Conservation (phyloP, 257 asterid species). For the Petunia axillaris region DNA sequence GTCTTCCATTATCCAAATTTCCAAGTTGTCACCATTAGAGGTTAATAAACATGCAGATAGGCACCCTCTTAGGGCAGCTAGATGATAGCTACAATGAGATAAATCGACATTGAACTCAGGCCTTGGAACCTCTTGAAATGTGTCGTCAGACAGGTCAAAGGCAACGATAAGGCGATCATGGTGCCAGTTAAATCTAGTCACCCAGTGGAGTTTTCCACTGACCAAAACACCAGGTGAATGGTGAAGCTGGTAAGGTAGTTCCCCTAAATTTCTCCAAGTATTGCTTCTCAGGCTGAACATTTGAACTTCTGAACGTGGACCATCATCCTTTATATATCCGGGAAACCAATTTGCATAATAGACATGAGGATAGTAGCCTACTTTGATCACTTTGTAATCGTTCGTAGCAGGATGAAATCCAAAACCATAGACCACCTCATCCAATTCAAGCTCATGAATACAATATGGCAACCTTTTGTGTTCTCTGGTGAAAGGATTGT, state of each 20-base stretch:
- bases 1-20: constrained; percentile 41
- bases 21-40: not conserved
- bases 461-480: constrained; percentile 42
- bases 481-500: constrained; percentile 56
- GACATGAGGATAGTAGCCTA: constrained; percentile 24
- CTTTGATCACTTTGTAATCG: constrained; percentile 50
- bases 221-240: constrained; percentile 38
- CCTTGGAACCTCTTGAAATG: constrained; percentile 31
- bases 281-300: constrained; percentile 30
- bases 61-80: constrained; percentile 39
- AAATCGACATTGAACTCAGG: constrained; percentile 25
- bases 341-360: not conserved
- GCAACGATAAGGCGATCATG: constrained; percentile 33
- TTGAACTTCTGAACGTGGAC: constrained; percentile 39
- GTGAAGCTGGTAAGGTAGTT: constrained; percentile 34
- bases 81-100: constrained; percentile 31
- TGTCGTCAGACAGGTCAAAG: constrained; percentile 34
- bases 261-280: constrained; percentile 39
- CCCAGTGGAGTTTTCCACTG: constrained; percentile 50
- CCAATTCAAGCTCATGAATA: constrained; percentile 20
- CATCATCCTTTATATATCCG: not conserved
- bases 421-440: constrained; percentile 42
- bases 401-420: constrained; percentile 42
- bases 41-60: constrained; percentile 28
- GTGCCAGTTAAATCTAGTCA: constrained; percentile 20